Percentiles rank a stretch among this genome's conserved stretches.
These are phyloP conservation scores for Stevia rebaudiana DNA, from an alignment of 140 eudicot genomes.

Conservation along the genomic window DNA sequence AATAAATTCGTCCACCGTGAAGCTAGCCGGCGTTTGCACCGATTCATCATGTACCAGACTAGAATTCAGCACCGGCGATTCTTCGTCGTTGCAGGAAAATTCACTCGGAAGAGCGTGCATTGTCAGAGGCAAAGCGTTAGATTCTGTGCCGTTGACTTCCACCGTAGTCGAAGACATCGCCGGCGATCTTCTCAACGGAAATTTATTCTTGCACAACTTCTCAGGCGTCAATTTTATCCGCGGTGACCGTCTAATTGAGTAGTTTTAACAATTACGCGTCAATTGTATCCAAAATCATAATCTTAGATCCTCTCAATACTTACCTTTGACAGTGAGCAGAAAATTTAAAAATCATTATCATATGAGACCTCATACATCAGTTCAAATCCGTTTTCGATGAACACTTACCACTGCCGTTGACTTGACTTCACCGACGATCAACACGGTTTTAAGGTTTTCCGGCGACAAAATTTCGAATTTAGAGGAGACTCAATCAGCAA, in stretches of 20 bases:
- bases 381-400: not conserved
- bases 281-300: slow-evolving; percentile 7
- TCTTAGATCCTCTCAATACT: slow-evolving; percentile 9
- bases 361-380: not conserved
- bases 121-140: slow-evolving; percentile 22
- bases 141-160: slow-evolving; percentile 13
- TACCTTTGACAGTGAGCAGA: not conserved
- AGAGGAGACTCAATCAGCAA: slow-evolving; percentile 9
- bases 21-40: slow-evolving; percentile 25
- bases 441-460: not conserved
- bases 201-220: not conserved
- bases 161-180: not conserved
- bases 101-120: slow-evolving; percentile 8
- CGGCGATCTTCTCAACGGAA: slow-evolving; percentile 2
- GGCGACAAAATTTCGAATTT: slow-evolving; percentile 3
- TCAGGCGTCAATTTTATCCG: slow-evolving; percentile 3
- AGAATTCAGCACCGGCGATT: slow-evolving; percentile 17
- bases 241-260: not conserved
- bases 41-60: not conserved
- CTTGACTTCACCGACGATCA: not conserved
- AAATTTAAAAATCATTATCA: not conserved
- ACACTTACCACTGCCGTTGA: slow-evolving; percentile 12
- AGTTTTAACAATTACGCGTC: slow-evolving; percentile 1
- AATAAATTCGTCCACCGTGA: slow-evolving; percentile 15
- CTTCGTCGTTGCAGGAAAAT: not conserved